phyloP scores from a whole-genome alignment of 352 stramenopile genomes.

The Phytophthora rubi region DNA sequence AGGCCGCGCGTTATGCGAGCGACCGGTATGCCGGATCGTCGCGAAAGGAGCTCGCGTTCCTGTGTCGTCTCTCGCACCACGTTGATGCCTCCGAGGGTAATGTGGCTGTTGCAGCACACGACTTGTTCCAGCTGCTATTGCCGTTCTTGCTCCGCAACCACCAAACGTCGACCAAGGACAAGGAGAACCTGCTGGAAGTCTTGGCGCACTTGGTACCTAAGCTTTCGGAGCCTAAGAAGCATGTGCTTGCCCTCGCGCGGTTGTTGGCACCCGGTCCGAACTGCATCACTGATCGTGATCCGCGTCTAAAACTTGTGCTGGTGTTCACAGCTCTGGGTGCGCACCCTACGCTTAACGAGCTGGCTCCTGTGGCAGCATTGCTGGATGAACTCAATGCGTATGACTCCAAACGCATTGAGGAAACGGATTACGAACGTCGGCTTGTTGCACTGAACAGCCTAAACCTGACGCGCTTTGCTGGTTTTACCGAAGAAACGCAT shows the following conservation, averaged over 20 bases:
- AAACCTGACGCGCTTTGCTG: slow-evolving; percentile 68
- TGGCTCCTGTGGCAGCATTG: slow-evolving; percentile 54
- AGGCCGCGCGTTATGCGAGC: slow-evolving; percentile 74
- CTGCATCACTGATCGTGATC: slow-evolving; percentile 63
- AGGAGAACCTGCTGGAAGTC: slow-evolving; percentile 83
- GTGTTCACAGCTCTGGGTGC: slow-evolving; percentile 73
- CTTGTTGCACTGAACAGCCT: slow-evolving; percentile 77
- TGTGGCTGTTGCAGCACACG: slow-evolving; percentile 52
- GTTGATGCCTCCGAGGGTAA: slow-evolving; percentile 50
- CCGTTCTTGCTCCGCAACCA: slow-evolving; percentile 88
- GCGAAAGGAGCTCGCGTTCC: slow-evolving; percentile 79
- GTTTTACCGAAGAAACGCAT: slow-evolving; percentile 61
- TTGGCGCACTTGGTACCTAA: slow-evolving; percentile 79
- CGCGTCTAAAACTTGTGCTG: slow-evolving; percentile 67
- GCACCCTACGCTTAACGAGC: slow-evolving; percentile 40
- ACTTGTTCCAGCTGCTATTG: slow-evolving; percentile 87
- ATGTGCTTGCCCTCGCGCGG: slow-evolving; percentile 80
- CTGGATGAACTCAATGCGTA: slow-evolving; percentile 78
- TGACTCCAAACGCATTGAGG: slow-evolving; percentile 81
- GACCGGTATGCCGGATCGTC: slow-evolving; percentile 84
- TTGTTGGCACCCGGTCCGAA: slow-evolving; percentile 79
- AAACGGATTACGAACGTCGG: slow-evolving; percentile 84
- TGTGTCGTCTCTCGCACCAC: slow-evolving; percentile 79
- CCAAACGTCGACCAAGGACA: slow-evolving; percentile 72
- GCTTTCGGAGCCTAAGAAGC: slow-evolving; percentile 72